Conservation (phyloP, 2,329 filamentous ascomycete species). For the Delphinella strobiligena region DNA sequence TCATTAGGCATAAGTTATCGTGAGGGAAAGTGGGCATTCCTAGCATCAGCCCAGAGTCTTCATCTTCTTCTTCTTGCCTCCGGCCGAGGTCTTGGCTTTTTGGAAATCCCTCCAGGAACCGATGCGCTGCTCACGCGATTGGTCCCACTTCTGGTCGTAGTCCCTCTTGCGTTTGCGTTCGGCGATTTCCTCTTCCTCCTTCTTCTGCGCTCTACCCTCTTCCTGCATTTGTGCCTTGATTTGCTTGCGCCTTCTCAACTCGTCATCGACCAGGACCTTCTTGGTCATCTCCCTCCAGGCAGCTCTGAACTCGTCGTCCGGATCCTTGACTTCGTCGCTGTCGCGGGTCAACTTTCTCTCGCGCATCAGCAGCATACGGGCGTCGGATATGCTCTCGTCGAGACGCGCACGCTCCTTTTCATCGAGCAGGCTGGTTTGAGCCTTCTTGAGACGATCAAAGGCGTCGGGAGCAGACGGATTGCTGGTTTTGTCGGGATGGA, state of each 20-base stretch:
- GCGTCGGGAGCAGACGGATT: constrained; percentile 87
- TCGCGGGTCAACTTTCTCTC: constrained; percentile 90
- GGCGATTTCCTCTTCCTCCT: constrained; percentile 74
- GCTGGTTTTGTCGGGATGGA: constrained; percentile 95
- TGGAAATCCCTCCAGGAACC: constrained; percentile 81
- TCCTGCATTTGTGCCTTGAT: constrained; percentile 93
- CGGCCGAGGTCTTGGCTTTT: constrained; percentile 17
- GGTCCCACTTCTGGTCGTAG: constrained; percentile 91
- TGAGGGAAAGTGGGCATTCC: not conserved
- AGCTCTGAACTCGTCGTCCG: constrained; percentile 64
- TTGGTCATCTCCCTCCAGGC: constrained; percentile 87
- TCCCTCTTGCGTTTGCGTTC: constrained; percentile 53
- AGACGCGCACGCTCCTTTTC: constrained; percentile 80
- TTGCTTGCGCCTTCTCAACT: constrained; percentile 71
- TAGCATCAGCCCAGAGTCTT: constrained; percentile 36
- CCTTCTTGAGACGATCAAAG: constrained; percentile 93
- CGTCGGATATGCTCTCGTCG: constrained; percentile 92
- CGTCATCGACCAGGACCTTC: constrained; percentile 84
- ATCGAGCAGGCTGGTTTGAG: constrained; percentile 80
- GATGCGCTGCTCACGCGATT: constrained; percentile 80
- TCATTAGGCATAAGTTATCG: not conserved
- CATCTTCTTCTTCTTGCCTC: constrained; percentile 33
- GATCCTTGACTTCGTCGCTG: constrained; percentile 63
- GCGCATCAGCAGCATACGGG: constrained; percentile 85
- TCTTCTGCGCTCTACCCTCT: constrained; percentile 78